phyloP scores from a whole-genome alignment of 805 yeast genomes.

The Brettanomyces bruxellensis region DNA sequence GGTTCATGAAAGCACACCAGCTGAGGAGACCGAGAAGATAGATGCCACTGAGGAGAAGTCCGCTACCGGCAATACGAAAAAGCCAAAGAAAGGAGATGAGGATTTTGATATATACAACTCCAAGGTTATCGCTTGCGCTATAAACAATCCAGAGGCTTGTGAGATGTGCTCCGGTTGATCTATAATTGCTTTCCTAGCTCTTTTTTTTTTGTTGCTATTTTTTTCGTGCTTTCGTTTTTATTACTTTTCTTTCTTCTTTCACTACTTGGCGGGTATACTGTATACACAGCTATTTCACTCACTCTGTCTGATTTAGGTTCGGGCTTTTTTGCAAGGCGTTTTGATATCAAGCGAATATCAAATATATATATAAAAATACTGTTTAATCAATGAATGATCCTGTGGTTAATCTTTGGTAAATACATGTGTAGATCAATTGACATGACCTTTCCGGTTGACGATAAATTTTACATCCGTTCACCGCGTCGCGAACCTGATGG shows the following conservation, averaged over 20 bases:
- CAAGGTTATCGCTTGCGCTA: conserved; percentile 93
- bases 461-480: no score
- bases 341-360: no score
- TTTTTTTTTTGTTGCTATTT: neutral
- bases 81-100: conserved; percentile 18
- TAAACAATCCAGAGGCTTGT: conserved; percentile 94
- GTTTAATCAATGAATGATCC: no score
- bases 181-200: neutral
- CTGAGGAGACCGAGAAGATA: conserved; percentile 2
- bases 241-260: neutral
- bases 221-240: neutral
- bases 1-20: neutral
- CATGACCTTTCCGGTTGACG: no score
- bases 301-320: no score
- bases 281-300: no score
- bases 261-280: neutral
- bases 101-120: conserved; percentile 76
- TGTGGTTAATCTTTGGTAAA: no score
- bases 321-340: no score
- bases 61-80: conserved; percentile 22
- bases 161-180: conserved; percentile 95
- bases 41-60: conserved; percentile 3
- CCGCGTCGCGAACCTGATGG: no score
- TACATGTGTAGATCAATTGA: no score
- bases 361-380: no score